A percentile compares a stretch with the other conserved stretches of the same genome.
Conservation (phyloP, 192 early-diverging fungal species). For the Coemansia sp. region DNA sequence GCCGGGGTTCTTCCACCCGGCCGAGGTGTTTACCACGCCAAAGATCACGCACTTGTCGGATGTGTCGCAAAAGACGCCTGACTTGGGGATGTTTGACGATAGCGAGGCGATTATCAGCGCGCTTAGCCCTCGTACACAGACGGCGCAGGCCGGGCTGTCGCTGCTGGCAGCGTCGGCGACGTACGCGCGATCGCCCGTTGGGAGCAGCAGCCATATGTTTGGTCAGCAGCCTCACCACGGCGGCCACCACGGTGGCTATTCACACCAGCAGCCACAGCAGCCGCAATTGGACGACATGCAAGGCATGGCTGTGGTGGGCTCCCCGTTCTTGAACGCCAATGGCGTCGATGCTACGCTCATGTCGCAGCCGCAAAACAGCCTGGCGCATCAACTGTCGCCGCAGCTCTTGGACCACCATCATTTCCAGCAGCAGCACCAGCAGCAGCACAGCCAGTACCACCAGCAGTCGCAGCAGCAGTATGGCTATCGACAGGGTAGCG, state of each 20-base stretch:
- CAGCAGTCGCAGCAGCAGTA: conserved; percentile 12
- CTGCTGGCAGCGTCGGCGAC: conserved; percentile 51
- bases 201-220: conserved; percentile 6
- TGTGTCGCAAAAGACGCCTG: conserved; percentile 31
- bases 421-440: neutral
- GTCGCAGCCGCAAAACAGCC: conserved; percentile 59
- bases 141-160: conserved; percentile 53
- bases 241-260: neutral
- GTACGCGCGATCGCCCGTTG: conserved; percentile 35
- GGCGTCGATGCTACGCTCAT: conserved; percentile 51
- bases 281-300: conserved; percentile 4
- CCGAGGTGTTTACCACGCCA: conserved; percentile 52
- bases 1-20: conserved; percentile 43
- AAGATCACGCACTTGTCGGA: conserved; percentile 38
- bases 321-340: conserved; percentile 38
- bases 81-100: conserved; percentile 46
- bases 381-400: conserved; percentile 46
- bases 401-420: conserved; percentile 24
- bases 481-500: neutral
- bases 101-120: conserved; percentile 34
- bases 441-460: neutral
- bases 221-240: neutral
- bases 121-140: conserved; percentile 51
- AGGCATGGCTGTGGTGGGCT: conserved; percentile 16
- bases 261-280: neutral